These are phyloP conservation scores for Trypanosoma scelopori DNA, from an alignment of 208 protist genomes.

Conservation along the genomic window DNA sequence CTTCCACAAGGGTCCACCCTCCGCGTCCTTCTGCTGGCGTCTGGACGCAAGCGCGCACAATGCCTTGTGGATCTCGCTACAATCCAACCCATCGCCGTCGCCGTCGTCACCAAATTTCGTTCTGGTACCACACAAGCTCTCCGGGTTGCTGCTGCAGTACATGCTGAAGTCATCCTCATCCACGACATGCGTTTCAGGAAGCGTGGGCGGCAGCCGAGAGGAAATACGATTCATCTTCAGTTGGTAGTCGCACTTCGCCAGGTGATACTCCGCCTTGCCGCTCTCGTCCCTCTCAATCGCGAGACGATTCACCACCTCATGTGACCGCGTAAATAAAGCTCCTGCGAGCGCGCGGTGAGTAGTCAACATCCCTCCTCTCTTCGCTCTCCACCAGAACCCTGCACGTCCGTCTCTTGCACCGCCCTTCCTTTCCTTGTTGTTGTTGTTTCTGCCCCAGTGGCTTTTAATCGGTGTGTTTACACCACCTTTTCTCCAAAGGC, in stretches of 20 bases:
- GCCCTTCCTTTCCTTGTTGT: background rate
- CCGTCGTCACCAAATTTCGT: background rate
- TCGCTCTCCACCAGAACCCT: too few relatives aligned
- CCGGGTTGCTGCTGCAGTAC: conserved; percentile 23
- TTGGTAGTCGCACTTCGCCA: conserved; percentile 46
- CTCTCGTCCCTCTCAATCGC: conserved; percentile 29
- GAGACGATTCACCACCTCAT: conserved; percentile 50
- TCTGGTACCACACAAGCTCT: conserved; percentile 12
- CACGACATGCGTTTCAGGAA: background rate
- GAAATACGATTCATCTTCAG: conserved; percentile 33
- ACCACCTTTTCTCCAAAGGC: background rate
- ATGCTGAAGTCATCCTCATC: conserved; percentile 23
- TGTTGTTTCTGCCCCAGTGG: background rate
- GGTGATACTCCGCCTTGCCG: conserved; percentile 29
- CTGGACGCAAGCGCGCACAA: conserved; percentile 23
- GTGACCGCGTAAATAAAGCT: conserved; percentile 32
- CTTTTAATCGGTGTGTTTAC: background rate
- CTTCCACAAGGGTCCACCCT: conserved; percentile 4
- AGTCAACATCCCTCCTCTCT: conserved; percentile 17
- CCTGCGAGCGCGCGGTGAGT: conserved; percentile 25
- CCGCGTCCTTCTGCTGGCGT: conserved; percentile 32
- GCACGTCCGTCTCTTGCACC: background rate
- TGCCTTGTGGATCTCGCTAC: conserved; percentile 27
- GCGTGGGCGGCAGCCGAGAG: conserved; percentile 24
- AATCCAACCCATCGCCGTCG: conserved; percentile 12